Evolutionary conservation across 805 yeast species (phyloP).

Genomic region (Candida yuanshanica): DNA sequence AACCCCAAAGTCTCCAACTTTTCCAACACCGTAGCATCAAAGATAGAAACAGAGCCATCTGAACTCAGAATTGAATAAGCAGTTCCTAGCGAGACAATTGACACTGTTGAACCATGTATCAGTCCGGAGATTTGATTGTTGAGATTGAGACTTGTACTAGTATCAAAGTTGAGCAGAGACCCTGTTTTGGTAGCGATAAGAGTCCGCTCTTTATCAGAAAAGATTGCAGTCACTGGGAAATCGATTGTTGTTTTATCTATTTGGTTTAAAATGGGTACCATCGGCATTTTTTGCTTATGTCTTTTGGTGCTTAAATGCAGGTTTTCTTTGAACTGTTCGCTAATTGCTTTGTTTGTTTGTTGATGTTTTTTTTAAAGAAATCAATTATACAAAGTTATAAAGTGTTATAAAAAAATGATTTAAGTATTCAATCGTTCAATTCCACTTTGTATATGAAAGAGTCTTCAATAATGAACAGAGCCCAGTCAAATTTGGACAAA

Average conservation of each 20-base stretch:
- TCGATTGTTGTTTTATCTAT: neutral
- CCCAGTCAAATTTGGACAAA: neutral
- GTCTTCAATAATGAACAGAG: neutral
- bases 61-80: neutral
- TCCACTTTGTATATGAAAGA: too few relatives aligned
- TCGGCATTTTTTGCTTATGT: neutral
- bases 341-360: too few relatives aligned
- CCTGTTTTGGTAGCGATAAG: neutral
- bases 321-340: too few relatives aligned
- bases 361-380: too few relatives aligned
- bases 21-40: neutral
- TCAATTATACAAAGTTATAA: too few relatives aligned
- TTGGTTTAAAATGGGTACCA: neutral
- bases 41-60: conserved; percentile 3
- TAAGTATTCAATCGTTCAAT: too few relatives aligned
- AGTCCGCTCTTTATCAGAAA: neutral
- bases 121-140: neutral
- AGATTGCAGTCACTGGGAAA: neutral
- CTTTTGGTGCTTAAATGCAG: neutral
- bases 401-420: too few relatives aligned
- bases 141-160: neutral
- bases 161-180: neutral
- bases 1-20: conserved; percentile 3
- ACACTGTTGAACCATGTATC: neutral
- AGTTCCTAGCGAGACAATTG: neutral